Conservation (phyloP, 2,329 filamentous ascomycete species). For the Stachybotrys chlorohalonatus region DNA sequence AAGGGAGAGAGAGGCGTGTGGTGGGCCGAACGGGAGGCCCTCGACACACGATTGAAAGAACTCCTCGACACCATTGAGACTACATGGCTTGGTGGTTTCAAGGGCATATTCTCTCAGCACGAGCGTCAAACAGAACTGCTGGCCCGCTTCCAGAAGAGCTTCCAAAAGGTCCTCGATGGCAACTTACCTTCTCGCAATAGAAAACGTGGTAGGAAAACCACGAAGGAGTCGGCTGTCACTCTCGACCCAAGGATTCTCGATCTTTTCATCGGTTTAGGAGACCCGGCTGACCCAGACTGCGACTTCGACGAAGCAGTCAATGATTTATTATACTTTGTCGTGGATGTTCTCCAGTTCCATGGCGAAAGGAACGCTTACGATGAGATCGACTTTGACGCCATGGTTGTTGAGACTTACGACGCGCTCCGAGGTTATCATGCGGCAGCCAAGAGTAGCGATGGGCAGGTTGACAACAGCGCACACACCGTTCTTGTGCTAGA, state of each 20-base stretch:
- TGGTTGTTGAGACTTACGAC: constrained; percentile 82
- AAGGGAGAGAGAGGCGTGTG: constrained; percentile 73
- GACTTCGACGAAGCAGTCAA: constrained; percentile 86
- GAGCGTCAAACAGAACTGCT: constrained; percentile 54
- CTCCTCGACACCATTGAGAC: constrained; percentile 81
- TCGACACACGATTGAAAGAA: constrained; percentile 69
- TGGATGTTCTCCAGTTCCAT: constrained; percentile 94
- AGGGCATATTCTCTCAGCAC: constrained; percentile 81
- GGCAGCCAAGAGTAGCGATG: constrained; percentile 25
- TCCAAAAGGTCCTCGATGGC: constrained; percentile 71
- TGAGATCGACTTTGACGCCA: constrained; percentile 89
- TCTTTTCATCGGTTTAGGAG: constrained; percentile 78
- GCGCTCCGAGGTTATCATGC: constrained; percentile 72
- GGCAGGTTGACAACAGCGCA: constrained; percentile 30
- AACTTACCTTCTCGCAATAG: constrained; percentile 76
- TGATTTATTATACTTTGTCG: constrained; percentile 89
- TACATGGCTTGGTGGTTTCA: constrained; percentile 92
- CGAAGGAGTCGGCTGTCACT: constrained; percentile 30
- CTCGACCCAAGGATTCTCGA: constrained; percentile 63
- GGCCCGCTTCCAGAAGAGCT: constrained; percentile 65
- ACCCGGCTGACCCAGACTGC: constrained; percentile 54
- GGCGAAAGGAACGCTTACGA: constrained; percentile 96
- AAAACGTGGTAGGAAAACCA: constrained; percentile 45
- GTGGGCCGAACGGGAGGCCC: constrained; percentile 77
- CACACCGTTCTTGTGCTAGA: constrained; percentile 90